Evolutionary conservation across 106 monocot genomes (phyloP).

Genomic region (Iris macrosiphon): DNA sequence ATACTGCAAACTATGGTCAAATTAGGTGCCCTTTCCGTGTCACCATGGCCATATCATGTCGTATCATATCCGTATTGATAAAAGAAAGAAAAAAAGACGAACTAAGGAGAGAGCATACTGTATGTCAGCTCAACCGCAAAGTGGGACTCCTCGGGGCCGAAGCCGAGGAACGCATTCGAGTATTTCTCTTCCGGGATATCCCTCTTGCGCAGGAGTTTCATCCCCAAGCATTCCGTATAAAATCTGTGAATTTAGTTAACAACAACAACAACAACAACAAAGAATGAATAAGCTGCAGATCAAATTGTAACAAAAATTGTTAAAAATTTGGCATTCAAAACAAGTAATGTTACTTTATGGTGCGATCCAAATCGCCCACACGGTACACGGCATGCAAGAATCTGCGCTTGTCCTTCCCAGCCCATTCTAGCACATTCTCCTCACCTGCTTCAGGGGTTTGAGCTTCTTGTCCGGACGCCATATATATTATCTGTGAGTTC

Average conservation of each 20-base stretch:
- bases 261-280: too few relatives aligned
- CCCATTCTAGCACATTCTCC: constrained; percentile 57
- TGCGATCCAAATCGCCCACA: constrained; percentile 87
- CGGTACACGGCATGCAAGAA: constrained; percentile 91
- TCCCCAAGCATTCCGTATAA: constrained; percentile 91
- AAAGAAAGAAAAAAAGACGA: too few relatives aligned
- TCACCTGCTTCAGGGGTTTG: constrained; percentile 1
- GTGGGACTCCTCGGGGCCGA: constrained; percentile 94
- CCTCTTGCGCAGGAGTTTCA: constrained; percentile 82
- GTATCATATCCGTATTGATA: too few relatives aligned
- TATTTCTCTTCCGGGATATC: constrained; percentile 96
- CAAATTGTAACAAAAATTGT: too few relatives aligned
- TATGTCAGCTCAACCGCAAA: constrained; percentile 92
- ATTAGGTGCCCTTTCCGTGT: too few relatives aligned
- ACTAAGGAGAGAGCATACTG: too few relatives aligned
- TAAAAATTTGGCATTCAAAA: too few relatives aligned
- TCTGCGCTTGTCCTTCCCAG: constrained; percentile 63
- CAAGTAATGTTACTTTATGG: constrained; percentile 70
- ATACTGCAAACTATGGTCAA: too few relatives aligned
- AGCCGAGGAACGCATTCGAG: constrained; percentile 97
- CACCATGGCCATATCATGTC: too few relatives aligned
- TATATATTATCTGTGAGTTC: too few relatives aligned
- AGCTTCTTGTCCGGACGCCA: constrained; percentile 14
- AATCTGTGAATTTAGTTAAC: too few relatives aligned
- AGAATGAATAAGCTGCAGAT: too few relatives aligned